These are phyloP conservation scores for Aspergillus pseudotamarii DNA, from an alignment of 2,329 filamentous ascomycete genomes.

Conservation along the genomic window DNA sequence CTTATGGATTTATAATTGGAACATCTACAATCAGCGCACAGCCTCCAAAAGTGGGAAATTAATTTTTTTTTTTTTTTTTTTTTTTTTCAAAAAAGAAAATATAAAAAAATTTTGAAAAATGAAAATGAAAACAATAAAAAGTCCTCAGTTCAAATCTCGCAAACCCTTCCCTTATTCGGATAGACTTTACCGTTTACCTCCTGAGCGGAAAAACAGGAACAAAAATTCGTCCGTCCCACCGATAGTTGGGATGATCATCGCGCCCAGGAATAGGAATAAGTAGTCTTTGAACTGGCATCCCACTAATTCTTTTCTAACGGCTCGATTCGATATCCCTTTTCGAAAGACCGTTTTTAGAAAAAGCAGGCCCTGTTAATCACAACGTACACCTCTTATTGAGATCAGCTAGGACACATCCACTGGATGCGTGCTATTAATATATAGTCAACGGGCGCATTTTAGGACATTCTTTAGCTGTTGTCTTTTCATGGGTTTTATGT, in stretches of 20 bases:
- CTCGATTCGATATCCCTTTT: background rate
- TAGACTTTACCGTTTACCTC: background rate
- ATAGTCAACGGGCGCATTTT: background rate
- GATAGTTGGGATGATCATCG: background rate
- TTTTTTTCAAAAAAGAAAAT: too few species aligned
- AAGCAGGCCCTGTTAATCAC: background rate
- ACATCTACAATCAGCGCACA: background rate
- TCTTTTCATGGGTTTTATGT: background rate
- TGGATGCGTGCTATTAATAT: background rate
- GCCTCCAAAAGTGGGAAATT: too few species aligned
- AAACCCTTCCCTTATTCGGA: background rate
- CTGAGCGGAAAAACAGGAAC: background rate
- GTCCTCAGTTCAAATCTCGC: background rate
- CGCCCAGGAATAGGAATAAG: background rate
- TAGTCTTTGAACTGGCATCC: background rate
- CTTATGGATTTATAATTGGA: background rate
- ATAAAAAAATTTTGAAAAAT: background rate
- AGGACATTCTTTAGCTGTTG: background rate
- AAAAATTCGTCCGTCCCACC: background rate
- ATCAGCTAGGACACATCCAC: conserved; percentile 1
- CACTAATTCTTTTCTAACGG: background rate
- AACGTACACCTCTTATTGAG: background rate
- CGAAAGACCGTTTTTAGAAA: background rate
- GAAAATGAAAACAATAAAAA: background rate
- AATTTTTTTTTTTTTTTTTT: too few species aligned